Percentiles rank a stretch among this genome's conserved stretches.
phyloP scores from a whole-genome alignment of 495 filamentous ascomycete species.

The Penicillium salamii region DNA sequence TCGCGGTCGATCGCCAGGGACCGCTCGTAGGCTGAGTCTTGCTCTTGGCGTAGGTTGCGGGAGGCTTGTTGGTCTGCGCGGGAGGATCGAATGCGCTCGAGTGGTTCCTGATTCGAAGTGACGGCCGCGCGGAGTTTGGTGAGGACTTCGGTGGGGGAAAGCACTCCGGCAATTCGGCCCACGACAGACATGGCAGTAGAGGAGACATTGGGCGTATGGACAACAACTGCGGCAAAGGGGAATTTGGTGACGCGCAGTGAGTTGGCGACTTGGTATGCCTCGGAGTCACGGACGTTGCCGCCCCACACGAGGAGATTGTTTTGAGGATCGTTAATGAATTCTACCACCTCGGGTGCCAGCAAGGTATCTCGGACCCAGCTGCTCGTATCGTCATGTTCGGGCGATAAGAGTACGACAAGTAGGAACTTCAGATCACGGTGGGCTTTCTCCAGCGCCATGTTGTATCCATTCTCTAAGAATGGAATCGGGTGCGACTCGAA shows the following conservation, averaged over 20 bases:
- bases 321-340: conserved; percentile 65
- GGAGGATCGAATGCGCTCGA: conserved; percentile 64
- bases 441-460: conserved; percentile 81
- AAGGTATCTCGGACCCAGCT: conserved; percentile 83
- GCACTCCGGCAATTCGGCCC: conserved; percentile 67
- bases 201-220: conserved; percentile 76
- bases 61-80: conserved; percentile 75
- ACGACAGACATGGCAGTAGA: conserved; percentile 85
- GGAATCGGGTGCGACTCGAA: conserved; percentile 68
- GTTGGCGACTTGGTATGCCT: conserved; percentile 85
- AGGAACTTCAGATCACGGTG: conserved; percentile 91
- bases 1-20: conserved; percentile 85
- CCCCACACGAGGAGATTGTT: conserved; percentile 87
- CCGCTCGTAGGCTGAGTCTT: conserved; percentile 89
- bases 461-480: conserved; percentile 84
- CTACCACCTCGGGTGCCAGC: conserved; percentile 66
- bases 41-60: conserved; percentile 73
- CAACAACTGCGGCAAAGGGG: conserved; percentile 80
- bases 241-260: conserved; percentile 85
- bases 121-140: conserved; percentile 69
- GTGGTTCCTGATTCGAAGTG: conserved; percentile 61
- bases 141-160: conserved; percentile 62
- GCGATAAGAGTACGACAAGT: conserved; percentile 77
- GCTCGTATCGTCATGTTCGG: conserved; percentile 89
- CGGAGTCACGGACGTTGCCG: conserved; percentile 85